Base-by-base conservation (phyloP, 176 grass and related monocot species). In the Oropetium thomaeum region DNA sequence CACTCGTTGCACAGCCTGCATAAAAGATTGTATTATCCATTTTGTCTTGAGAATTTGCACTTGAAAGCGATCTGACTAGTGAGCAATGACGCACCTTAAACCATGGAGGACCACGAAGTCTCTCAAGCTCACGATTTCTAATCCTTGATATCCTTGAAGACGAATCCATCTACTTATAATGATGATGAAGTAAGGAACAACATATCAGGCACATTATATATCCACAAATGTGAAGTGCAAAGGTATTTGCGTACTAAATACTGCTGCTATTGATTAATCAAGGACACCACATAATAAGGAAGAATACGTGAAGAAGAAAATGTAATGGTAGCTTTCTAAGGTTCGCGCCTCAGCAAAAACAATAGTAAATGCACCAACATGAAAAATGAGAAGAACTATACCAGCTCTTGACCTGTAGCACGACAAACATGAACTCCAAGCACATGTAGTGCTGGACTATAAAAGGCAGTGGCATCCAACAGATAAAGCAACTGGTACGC, bases 71-170 rank as follows among this genome's bases (percentile, higher is more conserved):
- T 38, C 8, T 8, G 17, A 27, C n/a, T 58, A 73, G 70, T 62
- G 37, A 80, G 33, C 66, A 59, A 20, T 32, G 31, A 67, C 42
- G 70, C 75, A 97, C 95, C 95, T 99, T 99, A 20, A 95, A 85
- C 91, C 96, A 99, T 32, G 79, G 72, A 79, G 91, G 91, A 64
- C 96, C 96, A 75, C 87, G 84, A 30, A 99, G 82, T 84, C 91
- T 86, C 55, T 90, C 82, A 73, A 92, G 84, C 60, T 99, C 96
- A 31, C 77, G 96, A 66, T 71, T 99, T 95, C 96, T 90, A 85
- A 99, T 99, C 74, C 89, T 95, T 77, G 89, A 99, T 67, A 95
- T 88, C 70, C 89, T 92, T 73, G 96, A 99, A 77, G 96, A 95
- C 73, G 96, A 95, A 82, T 95, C 96, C 89, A 99, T 99, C 91